These are phyloP conservation scores for Gnaphalium uliginosum DNA, from an alignment of 129 eudicot genomes.

Conservation along the genomic window DNA sequence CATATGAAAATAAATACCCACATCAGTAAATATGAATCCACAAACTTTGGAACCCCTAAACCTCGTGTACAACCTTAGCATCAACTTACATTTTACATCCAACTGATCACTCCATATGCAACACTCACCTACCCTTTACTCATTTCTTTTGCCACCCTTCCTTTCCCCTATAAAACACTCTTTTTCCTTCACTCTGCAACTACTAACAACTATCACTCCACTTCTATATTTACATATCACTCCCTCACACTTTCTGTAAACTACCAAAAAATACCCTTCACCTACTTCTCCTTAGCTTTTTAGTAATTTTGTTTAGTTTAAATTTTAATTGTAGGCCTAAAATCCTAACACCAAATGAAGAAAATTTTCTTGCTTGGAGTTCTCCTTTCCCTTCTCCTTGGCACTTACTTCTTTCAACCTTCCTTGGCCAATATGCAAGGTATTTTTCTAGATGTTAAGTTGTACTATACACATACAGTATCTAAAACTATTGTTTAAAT, in stretches of 20 bases:
- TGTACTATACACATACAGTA: not conserved
- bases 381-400: slow-evolving; percentile 33
- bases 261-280: slow-evolving; percentile 18
- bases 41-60: slow-evolving; percentile 21
- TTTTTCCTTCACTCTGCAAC: slow-evolving; percentile 18
- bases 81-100: slow-evolving; percentile 23
- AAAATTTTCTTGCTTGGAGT: slow-evolving; percentile 35
- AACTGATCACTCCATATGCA: slow-evolving; percentile 31
- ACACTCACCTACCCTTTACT: slow-evolving; percentile 38
- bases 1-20: not conserved
- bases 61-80: slow-evolving; percentile 39
- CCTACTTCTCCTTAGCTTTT: slow-evolving; percentile 15
- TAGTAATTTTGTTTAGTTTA: slow-evolving; percentile 10
- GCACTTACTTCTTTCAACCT: slow-evolving; percentile 25
- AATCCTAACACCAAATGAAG: slow-evolving; percentile 24
- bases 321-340: not conserved
- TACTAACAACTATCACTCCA: slow-evolving; percentile 14
- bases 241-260: slow-evolving; percentile 4
- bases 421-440: slow-evolving; percentile 38
- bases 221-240: slow-evolving; percentile 20
- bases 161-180: slow-evolving; percentile 32
- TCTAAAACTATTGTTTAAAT: not conserved
- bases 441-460: not conserved
- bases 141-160: slow-evolving; percentile 38
- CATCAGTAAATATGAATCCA: not conserved